Percentiles rank a stretch among this genome's conserved stretches.
Conservation (phyloP, 768 basidiomycete species). For the Trametes sanguinea region DNA sequence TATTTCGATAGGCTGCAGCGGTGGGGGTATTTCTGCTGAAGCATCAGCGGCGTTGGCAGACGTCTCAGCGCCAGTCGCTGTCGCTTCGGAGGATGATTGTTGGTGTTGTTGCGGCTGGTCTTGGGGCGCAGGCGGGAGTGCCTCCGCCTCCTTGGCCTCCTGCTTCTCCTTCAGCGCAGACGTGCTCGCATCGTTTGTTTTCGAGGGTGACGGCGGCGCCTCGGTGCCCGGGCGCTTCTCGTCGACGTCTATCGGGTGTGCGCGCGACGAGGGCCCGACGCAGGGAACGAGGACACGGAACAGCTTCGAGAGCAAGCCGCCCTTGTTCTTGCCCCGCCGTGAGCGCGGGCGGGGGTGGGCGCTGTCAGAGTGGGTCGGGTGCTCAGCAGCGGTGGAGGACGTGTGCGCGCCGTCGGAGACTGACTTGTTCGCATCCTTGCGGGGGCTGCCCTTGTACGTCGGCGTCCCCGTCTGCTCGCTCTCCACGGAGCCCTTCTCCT, state of each 20-base stretch:
- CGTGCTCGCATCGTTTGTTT: slow-evolving; percentile 9
- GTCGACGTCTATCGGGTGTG: slow-evolving; percentile 47
- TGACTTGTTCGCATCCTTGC: slow-evolving; percentile 34
- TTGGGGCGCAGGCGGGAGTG: slow-evolving; percentile 37
- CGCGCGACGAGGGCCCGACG: slow-evolving; percentile 49
- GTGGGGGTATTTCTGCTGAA: slow-evolving; percentile 22
- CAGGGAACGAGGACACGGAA: slow-evolving; percentile 68
- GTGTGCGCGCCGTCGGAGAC: slow-evolving; percentile 38
- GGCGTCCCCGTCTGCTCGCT: slow-evolving; percentile 46
- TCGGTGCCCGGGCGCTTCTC: slow-evolving; percentile 22
- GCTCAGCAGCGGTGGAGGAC: slow-evolving; percentile 31
- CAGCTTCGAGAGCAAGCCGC: slow-evolving; percentile 54
- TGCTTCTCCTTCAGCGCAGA: slow-evolving; percentile 33
- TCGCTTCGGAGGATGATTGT: slow-evolving; percentile 1
- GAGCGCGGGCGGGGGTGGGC: slow-evolving; percentile 32
- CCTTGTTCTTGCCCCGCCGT: slow-evolving; percentile 41
- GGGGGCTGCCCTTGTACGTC: slow-evolving; percentile 38
- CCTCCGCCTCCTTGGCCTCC: slow-evolving; percentile 29
- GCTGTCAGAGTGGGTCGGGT: slow-evolving; percentile 14
- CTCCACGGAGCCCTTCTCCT: slow-evolving; percentile 49
- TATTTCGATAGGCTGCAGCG: slow-evolving; percentile 29
- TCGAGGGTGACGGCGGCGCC: slow-evolving; percentile 15
- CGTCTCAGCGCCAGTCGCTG: slow-evolving; percentile 15
- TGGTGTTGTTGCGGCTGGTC: slow-evolving; percentile 4
- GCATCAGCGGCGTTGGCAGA: slow-evolving; percentile 11